Base-by-base conservation (phyloP, 768 basidiomycete genomes). In the Kwoniella sp. region DNA sequence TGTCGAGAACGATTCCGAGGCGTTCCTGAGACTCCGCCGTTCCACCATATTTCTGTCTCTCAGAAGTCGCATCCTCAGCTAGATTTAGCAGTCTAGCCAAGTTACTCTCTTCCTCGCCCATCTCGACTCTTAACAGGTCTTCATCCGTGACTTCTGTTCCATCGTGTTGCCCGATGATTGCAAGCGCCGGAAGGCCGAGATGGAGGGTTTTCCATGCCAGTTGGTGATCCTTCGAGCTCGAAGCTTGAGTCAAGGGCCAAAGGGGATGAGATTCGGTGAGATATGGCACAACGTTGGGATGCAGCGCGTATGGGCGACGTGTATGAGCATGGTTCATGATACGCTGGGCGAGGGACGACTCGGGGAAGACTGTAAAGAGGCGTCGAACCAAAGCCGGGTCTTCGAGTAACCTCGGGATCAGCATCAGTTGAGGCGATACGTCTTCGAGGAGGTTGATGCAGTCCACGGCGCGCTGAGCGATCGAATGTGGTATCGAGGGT, bases 171-270 rank as follows among this genome's bases (percentile, higher is more conserved):
- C n/a, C n/a, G n/a, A 72, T 41, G 12, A 67, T n/a, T 13, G 48
- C 20, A 0, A 75, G 45, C 0, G 69, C 28, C 9, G 52, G 61
- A 31, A 55, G 25, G 20, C 64, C 71, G 11, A 61, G 31, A 31
- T 66, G 31, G 1, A 75, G 54, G 23, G 58, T 57, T 29, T 52
- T 45, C 73, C 71, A 70, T 34, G 73, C 73, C 4, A 17, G 28
- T 15, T 20, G 13, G 9, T 69, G 66, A 23, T 23, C 13, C 17
- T 26, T 51, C 20, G 30, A 29, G 0, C 5, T n/a, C 3, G 48
- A 48, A 22, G 54, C 30, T 17, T 60, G 38, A 4, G 55, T 23
- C 0, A 75, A 28, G 0, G 30, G 31, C 12, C 57, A 11, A 1
- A 72, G 58, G 2, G 63, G 73, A 54, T 75, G 71, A 1, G 58